Base-by-base conservation (phyloP, 352 stramenopile genomes). In the Globisporangium paroecandrum region DNA sequence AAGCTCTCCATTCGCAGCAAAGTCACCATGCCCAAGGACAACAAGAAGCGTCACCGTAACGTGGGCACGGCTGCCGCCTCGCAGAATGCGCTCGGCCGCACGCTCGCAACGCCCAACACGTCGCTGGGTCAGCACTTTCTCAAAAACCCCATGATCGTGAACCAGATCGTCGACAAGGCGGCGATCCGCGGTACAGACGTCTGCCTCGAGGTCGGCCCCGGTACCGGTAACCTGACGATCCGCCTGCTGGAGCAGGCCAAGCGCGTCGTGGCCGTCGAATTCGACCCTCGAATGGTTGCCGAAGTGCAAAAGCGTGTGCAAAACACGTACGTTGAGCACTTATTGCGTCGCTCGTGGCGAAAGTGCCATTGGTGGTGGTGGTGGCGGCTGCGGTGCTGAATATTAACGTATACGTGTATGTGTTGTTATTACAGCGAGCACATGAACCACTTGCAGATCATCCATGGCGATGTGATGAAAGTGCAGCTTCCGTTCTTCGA, bases 401-500 rank as follows among this genome's bases (percentile, higher is more conserved):
- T 25, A 41, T 25, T 22, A 29, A 55, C 29, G 18, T 34, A 25
- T 64, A n/a, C 49, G 1, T 46, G 8, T 5, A n/a, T 56, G 24
- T 6, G 24, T 70, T 54, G 12, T 38, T 49, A 20, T 34, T 51
- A 20, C 41, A 94, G 87, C 0, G 91, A 98, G 64, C 85, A 94
- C 72, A 82, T 92, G 59, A 85, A 93, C 57, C 97, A 99, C 78
- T 78, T 99, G 59, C 89, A 99, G 77, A 96, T 99, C 29, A 99
- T 99, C 73, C 97, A 99, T 72, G 98, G 97, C 12, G 98, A 99
- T 80, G 97, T 99, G 32, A 98, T 99, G 75, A 99, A 99, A 72
- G 94, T 98, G n/a, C 90, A 98, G 58, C 90, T 99, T 68, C 98
- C 98, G 32, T 99, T 99, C 81, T 99, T 99, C 69, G 97, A 99